Percentiles rank a stretch among this genome's conserved stretches.
These are phyloP conservation scores for Leavenworthia alabamica DNA, from an alignment of 345 rosid species.

Conservation along the genomic window DNA sequence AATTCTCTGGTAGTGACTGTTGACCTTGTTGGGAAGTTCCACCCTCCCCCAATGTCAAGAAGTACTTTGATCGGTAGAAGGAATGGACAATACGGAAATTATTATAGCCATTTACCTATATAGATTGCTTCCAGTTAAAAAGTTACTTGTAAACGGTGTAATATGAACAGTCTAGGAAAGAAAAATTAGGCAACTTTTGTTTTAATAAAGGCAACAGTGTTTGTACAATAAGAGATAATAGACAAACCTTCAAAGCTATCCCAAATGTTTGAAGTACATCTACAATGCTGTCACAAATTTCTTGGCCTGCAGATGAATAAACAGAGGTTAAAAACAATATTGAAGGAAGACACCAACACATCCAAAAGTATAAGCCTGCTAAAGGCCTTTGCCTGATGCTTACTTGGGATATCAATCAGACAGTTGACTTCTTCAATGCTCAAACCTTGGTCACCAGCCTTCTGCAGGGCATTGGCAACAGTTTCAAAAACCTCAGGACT, in stretches of 20 bases:
- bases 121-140: neutral
- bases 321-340: slow-evolving; percentile 11
- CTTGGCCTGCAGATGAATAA: slow-evolving; percentile 45
- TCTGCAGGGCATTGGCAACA: slow-evolving; percentile 54
- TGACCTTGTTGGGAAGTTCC: slow-evolving; percentile 31
- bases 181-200: slow-evolving; percentile 2
- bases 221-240: neutral
- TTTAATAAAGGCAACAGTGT: neutral
- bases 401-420: slow-evolving; percentile 42
- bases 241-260: slow-evolving; percentile 68
- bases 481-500: slow-evolving; percentile 50
- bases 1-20: slow-evolving; percentile 29
- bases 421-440: slow-evolving; percentile 52
- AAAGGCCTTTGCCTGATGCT: neutral
- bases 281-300: slow-evolving; percentile 36
- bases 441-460: slow-evolving; percentile 95
- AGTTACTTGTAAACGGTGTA: neutral
- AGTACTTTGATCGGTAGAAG: slow-evolving; percentile 73
- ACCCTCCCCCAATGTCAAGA: slow-evolving; percentile 39
- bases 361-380: neutral
- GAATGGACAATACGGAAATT: slow-evolving; percentile 67
- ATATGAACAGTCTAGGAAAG: neutral
- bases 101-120: slow-evolving; percentile 72
- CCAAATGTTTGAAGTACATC: slow-evolving; percentile 83
- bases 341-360: neutral